A percentile compares a stretch with the other conserved stretches of the same genome.
Conservation (phyloP, 352 stramenopile genomes). For the Globisporangium spinosum region DNA sequence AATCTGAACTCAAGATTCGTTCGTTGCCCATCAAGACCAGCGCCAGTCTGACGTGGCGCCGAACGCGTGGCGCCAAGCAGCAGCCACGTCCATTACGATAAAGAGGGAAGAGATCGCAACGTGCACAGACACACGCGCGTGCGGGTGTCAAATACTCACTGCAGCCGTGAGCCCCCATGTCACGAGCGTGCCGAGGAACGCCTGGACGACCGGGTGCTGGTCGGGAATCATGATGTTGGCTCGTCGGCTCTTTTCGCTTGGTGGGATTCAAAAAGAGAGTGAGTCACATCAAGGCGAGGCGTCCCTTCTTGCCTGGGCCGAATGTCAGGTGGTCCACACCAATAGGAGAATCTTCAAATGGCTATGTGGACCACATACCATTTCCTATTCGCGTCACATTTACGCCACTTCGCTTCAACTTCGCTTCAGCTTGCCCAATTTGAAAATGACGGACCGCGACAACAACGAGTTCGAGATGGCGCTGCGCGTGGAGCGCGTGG, state of each 20-base stretch:
- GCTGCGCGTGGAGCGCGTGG: slow-evolving; percentile 40
- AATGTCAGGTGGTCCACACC: neutral
- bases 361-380: neutral
- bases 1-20: neutral
- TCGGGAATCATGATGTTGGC: slow-evolving; percentile 61
- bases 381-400: neutral
- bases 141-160: slow-evolving; percentile 24
- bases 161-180: slow-evolving; percentile 83
- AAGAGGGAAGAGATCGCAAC: neutral
- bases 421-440: neutral
- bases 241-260: neutral
- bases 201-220: slow-evolving; percentile 70
- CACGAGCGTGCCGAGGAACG: slow-evolving; percentile 76
- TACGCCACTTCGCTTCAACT: neutral
- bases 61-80: neutral
- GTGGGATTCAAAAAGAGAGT: neutral
- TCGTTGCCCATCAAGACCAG: neutral
- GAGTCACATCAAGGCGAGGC: neutral
- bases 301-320: too few relatives aligned
- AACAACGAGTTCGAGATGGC: slow-evolving; percentile 35
- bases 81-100: neutral
- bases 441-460: neutral
- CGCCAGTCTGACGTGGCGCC: slow-evolving; percentile 4
- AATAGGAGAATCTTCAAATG: neutral
- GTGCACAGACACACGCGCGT: neutral